Conservation (phyloP, 306 rosid species). For the Ochetophila trinervis region DNA sequence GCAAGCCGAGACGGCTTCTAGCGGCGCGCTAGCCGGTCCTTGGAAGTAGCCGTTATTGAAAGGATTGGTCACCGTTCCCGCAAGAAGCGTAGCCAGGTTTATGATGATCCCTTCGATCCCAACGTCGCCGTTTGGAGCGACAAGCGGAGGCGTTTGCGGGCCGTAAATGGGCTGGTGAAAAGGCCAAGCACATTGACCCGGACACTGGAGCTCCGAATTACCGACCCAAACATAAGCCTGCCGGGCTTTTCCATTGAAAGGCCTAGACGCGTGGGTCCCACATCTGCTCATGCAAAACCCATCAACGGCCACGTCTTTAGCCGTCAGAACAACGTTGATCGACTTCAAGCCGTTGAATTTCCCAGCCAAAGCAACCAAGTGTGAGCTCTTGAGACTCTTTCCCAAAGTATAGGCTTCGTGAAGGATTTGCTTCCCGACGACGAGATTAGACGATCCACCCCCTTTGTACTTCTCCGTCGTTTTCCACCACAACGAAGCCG, state of each 20-base stretch:
- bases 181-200: slow-evolving; percentile 96
- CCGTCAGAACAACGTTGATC: slow-evolving; percentile 62
- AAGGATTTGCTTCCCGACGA: slow-evolving; percentile 61
- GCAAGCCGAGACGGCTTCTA: slow-evolving; percentile 86
- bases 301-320: slow-evolving; percentile 67
- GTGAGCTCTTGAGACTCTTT: slow-evolving; percentile 36
- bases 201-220: slow-evolving; percentile 77
- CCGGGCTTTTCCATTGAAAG: slow-evolving; percentile 17
- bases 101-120: slow-evolving; percentile 88
- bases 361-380: slow-evolving; percentile 44
- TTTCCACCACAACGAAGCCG: slow-evolving; percentile 77
- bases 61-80: slow-evolving; percentile 92
- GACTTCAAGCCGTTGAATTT: slow-evolving; percentile 44
- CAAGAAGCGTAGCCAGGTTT: slow-evolving; percentile 77
- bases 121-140: slow-evolving; percentile 89
- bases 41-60: slow-evolving; percentile 78
- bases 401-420: slow-evolving; percentile 64
- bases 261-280: slow-evolving; percentile 60
- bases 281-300: slow-evolving; percentile 76
- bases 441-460: slow-evolving; percentile 44
- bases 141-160: slow-evolving; percentile 75
- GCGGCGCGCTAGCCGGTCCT: slow-evolving; percentile 73
- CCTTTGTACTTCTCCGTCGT: slow-evolving; percentile 69
- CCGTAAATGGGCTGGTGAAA: slow-evolving; percentile 92
- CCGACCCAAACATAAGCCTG: slow-evolving; percentile 81